phyloP scores from a whole-genome alignment of 352 stramenopile species.

The Blastocystis sp. region DNA sequence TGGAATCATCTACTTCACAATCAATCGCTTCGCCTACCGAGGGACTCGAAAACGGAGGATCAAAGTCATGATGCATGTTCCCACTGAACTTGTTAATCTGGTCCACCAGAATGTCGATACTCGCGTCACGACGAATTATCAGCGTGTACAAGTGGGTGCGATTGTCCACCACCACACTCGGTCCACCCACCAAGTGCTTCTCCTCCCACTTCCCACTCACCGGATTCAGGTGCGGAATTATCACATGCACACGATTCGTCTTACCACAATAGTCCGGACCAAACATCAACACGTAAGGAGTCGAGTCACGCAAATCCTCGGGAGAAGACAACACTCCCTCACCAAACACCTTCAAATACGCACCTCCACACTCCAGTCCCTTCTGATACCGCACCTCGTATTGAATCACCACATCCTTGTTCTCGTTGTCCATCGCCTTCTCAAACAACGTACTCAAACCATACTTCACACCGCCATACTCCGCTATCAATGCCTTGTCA shows the following conservation, averaged over 20 bases:
- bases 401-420: constrained; percentile 77
- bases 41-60: constrained; percentile 65
- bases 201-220: constrained; percentile 78
- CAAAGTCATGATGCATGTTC: constrained; percentile 69
- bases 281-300: constrained; percentile 86
- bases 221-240: constrained; percentile 83
- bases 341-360: constrained; percentile 81
- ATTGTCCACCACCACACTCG: constrained; percentile 70
- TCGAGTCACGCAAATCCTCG: constrained; percentile 68
- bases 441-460: constrained; percentile 29
- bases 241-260: constrained; percentile 83
- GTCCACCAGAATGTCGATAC: constrained; percentile 80
- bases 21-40: not conserved
- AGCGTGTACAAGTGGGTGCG: constrained; percentile 80
- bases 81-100: constrained; percentile 70
- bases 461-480: not conserved
- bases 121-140: constrained; percentile 70
- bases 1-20: constrained; percentile 66
- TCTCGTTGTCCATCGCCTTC: not conserved
- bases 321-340: constrained; percentile 61
- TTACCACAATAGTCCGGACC: constrained; percentile 81
- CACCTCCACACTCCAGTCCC: constrained; percentile 76
- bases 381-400: constrained; percentile 85
- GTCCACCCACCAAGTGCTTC: constrained; percentile 76
- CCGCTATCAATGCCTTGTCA: constrained; percentile 40